Percentiles rank a stretch among this genome's conserved stretches.
Conservation (phyloP, 495 filamentous ascomycete genomes). For the Penicillium cosmopolitanum region DNA sequence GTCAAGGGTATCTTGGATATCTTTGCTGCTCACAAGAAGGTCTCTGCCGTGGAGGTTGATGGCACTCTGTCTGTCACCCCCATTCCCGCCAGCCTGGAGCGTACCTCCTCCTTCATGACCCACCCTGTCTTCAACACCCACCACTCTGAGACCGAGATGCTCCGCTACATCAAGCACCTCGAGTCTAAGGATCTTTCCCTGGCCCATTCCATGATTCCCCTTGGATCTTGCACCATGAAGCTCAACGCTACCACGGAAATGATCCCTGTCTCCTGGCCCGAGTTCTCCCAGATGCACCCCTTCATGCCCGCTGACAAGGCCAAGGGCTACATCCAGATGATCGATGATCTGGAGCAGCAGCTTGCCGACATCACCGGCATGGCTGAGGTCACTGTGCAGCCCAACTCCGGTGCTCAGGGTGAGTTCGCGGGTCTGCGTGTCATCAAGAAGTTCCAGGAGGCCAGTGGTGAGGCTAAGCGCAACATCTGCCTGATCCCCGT, state of each 20-base stretch:
- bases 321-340: conserved; percentile 70
- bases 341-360: conserved; percentile 73
- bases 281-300: conserved; percentile 87
- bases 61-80: conserved; percentile 49
- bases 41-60: conserved; percentile 42
- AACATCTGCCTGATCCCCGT: conserved; percentile 97
- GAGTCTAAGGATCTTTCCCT: conserved; percentile 96
- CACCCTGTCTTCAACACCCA: conserved; percentile 97
- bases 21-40: conserved; percentile 50
- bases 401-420: conserved; percentile 96
- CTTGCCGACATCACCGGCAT: conserved; percentile 89
- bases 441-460: conserved; percentile 85
- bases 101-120: conserved; percentile 77
- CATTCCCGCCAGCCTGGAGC: conserved; percentile 64
- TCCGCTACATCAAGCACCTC: conserved; percentile 92
- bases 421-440: conserved; percentile 94
- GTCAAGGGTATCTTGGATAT: conserved; percentile 62
- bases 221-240: conserved; percentile 99
- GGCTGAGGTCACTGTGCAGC: conserved; percentile 86
- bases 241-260: conserved; percentile 96
- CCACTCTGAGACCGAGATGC: conserved; percentile 94
- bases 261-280: conserved; percentile 82
- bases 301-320: conserved; percentile 67
- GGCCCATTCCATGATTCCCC: conserved; percentile 97
- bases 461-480: conserved; percentile 65